Evolutionary conservation across 2,329 filamentous ascomycete genomes (phyloP).

Genomic region (Cladosporium sp.): DNA sequence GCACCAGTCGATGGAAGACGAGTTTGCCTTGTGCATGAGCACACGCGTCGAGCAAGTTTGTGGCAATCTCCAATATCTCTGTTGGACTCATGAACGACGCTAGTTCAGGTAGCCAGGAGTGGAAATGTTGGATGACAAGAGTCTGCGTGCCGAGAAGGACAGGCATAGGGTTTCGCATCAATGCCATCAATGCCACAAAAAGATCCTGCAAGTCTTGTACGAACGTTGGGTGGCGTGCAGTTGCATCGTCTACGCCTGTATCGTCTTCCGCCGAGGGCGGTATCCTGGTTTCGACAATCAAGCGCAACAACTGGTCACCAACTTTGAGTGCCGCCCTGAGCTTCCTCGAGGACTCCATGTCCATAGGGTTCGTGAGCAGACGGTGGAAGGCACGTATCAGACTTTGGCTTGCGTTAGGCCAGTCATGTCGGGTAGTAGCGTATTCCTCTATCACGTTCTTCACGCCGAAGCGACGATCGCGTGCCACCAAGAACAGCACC

Average conservation of each 20-base stretch:
- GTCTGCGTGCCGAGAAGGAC: slow-evolving; percentile 93
- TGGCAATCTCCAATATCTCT: slow-evolving; percentile 87
- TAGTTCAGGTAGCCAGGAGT: slow-evolving; percentile 95
- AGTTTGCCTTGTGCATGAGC: slow-evolving; percentile 85
- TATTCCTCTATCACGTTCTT: slow-evolving; percentile 90
- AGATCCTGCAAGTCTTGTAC: slow-evolving; percentile 80
- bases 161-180: slow-evolving; percentile 86
- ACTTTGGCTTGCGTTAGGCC: slow-evolving; percentile 87
- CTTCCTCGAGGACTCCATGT: slow-evolving; percentile 79
- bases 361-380: slow-evolving; percentile 77
- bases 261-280: slow-evolving; percentile 53
- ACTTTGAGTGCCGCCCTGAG: slow-evolving; percentile 93
- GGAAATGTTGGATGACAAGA: slow-evolving; percentile 91
- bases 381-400: slow-evolving; percentile 84
- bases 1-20: slow-evolving; percentile 84
- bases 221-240: slow-evolving; percentile 72
- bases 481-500: slow-evolving; percentile 86
- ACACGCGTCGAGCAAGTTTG: slow-evolving; percentile 93
- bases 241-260: slow-evolving; percentile 55
- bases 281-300: slow-evolving; percentile 85
- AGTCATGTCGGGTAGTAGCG: slow-evolving; percentile 84
- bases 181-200: slow-evolving; percentile 82
- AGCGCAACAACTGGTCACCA: slow-evolving; percentile 86
- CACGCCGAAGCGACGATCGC: slow-evolving; percentile 91
- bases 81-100: slow-evolving; percentile 72